A percentile compares a stretch with the other conserved stretches of the same genome.
Conservation (phyloP, 441 rosid genomes). For the Erodium moschatum region DNA sequence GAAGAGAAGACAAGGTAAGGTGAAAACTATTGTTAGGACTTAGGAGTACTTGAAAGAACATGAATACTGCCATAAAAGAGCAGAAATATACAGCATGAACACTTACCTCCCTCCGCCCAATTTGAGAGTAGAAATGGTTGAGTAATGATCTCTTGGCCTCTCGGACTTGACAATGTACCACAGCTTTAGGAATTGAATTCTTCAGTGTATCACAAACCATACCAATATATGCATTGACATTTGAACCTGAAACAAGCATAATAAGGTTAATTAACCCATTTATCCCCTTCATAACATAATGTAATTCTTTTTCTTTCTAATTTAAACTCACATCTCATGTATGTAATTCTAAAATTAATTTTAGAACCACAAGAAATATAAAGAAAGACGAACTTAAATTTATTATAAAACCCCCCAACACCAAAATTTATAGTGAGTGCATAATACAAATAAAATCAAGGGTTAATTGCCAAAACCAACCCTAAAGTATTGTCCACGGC, state of each 20-base stretch:
- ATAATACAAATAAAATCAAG: background rate
- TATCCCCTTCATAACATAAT: background rate
- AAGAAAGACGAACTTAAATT: background rate
- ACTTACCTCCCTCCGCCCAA: constrained; percentile 89
- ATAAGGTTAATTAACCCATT: background rate
- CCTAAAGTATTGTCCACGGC: no score
- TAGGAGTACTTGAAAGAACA: background rate
- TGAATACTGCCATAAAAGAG: background rate
- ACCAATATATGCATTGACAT: constrained; percentile 71
- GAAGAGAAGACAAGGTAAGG: no score
- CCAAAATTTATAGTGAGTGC: background rate
- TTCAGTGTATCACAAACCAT: constrained; percentile 89
- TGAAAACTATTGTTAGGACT: no score
- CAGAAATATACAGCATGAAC: background rate
- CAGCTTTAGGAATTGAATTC: constrained; percentile 93
- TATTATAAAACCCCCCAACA: constrained; percentile 1
- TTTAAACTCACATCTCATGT: no score
- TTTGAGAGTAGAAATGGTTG: constrained; percentile 71
- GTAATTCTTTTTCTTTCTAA: background rate
- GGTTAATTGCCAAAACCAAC: no score
- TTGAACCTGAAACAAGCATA: constrained; percentile 53
- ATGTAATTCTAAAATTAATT: no score
- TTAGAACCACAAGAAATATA: no score
- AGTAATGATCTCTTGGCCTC: constrained; percentile 87
- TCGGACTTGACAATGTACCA: constrained; percentile 90